Evolutionary conservation across 176 grass and related monocot genomes (phyloP).

Genomic region (Areca catechu): DNA sequence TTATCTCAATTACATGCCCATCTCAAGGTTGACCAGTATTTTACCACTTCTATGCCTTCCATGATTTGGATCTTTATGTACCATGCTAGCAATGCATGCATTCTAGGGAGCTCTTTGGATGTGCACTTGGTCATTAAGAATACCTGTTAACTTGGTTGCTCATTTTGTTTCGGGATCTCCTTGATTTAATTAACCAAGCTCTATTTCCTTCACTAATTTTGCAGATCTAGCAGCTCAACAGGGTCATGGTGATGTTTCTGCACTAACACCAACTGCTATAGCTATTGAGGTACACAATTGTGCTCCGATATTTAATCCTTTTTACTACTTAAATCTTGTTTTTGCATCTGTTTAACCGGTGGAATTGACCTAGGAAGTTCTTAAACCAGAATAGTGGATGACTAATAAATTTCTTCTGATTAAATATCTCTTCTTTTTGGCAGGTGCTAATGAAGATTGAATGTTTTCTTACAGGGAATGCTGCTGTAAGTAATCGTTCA

Average conservation of each 20-base stretch:
- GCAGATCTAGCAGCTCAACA: constrained; percentile 77
- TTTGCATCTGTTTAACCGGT: neutral
- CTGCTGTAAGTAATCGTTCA: constrained; percentile 36
- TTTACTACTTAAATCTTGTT: neutral
- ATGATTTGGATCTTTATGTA: too few species aligned
- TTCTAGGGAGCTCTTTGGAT: too few species aligned
- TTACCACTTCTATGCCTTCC: too few species aligned
- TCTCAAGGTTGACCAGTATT: too few species aligned
- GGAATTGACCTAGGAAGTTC: neutral
- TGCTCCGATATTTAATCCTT: neutral
- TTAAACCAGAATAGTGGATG: too few species aligned
- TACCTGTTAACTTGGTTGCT: too few species aligned
- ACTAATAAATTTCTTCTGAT: neutral
- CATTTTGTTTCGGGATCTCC: too few species aligned
- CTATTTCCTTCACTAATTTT: constrained; percentile 9
- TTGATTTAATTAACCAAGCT: neutral
- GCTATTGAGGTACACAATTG: constrained; percentile 55
- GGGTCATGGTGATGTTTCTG: constrained; percentile 64
- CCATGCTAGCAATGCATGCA: too few species aligned
- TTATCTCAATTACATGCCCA: too few species aligned
- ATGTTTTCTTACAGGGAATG: constrained; percentile 48
- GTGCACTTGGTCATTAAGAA: too few species aligned
- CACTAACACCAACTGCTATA: constrained; percentile 65
- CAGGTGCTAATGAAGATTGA: constrained; percentile 75
- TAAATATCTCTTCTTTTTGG: neutral